A percentile compares a stretch with the other conserved stretches of the same genome.
Conservation (phyloP, 257 asterid species). For the Solanum ossicruentum region DNA sequence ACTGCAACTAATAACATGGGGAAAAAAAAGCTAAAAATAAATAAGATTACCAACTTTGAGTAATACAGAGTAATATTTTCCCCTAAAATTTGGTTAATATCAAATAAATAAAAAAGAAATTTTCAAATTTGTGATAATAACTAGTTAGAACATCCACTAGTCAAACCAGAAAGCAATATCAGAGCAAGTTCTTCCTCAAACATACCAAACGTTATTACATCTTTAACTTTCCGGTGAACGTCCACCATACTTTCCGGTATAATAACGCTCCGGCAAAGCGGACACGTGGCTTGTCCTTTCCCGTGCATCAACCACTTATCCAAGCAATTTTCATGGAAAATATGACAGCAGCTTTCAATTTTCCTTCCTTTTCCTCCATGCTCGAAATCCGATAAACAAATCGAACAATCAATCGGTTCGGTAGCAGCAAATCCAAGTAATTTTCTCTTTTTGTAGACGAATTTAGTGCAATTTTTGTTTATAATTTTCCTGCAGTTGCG, state of each 20-base stretch:
- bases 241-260: not conserved
- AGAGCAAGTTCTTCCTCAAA: slow-evolving; percentile 9
- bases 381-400: not conserved
- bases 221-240: not conserved
- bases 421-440: not conserved
- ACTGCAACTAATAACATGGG: too few relatives aligned
- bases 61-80: not conserved
- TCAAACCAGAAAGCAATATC: slow-evolving; percentile 1
- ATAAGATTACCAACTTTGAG: not conserved
- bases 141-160: not conserved
- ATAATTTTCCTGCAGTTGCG: slow-evolving; percentile 17
- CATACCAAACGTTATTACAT: not conserved
- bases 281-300: not conserved
- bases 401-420: not conserved
- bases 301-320: not conserved
- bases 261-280: not conserved
- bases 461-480: slow-evolving; percentile 22
- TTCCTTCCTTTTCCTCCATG: not conserved
- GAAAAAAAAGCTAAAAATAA: too few relatives aligned
- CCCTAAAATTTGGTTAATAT: not conserved
- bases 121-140: not conserved
- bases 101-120: not conserved
- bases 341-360: not conserved
- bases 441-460: slow-evolving; percentile 3
- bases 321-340: not conserved